Evolutionary conservation across 352 stramenopile species (phyloP), one percentile per base, ranked within the genome.

Genomic region (Saprolegnia parasitica): DNA sequence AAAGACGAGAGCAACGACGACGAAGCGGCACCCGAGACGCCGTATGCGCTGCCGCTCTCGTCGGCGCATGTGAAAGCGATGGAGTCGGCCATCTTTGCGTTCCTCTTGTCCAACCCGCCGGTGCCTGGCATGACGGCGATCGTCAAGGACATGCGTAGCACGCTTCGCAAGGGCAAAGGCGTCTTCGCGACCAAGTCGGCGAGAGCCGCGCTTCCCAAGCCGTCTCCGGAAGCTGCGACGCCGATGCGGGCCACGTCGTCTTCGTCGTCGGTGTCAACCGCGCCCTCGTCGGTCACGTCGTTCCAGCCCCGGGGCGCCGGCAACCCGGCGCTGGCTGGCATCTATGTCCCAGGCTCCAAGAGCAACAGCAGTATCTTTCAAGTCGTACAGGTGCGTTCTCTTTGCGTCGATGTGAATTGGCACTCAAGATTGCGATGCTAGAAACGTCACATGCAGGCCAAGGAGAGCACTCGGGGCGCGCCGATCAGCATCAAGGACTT

Each of bases 121-220:
- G 54, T 42, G 18, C 39, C 66, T 32, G 56, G 56, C 21, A 72
- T 72, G 66, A 72, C 66, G 20, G 66, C 66, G 4, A 68, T 72
- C 35, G 66, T 72, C 18, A 72, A 72, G 58, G 52, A 66, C 49
- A 72, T 72, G 56, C 56, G 66, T 11, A 35, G 39, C 5, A 67
- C 60, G 20, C 35, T 72, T 6, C 60, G 58, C 20, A 66, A 66
- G 58, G 56, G 63, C 32, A 52, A 89, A 65, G 93, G 85, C 39
- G 87, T 92, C 73, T 40, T 86, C 20, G 92, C 86, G 46, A 83
- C 79, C 49, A 81, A 84, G 56, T 80, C 79, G 50, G 72, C 78
- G 18, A 79, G 81, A 63, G 79, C 76, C 10, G 24, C 71, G 13
- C 55, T 65, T 18, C 18, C 8, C 6, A n/a, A 66, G 62, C 49